A percentile compares a stretch with the other conserved stretches of the same genome.
Conservation (phyloP, 1,139 yeast genomes). For the Lodderomyces beijingensis region DNA sequence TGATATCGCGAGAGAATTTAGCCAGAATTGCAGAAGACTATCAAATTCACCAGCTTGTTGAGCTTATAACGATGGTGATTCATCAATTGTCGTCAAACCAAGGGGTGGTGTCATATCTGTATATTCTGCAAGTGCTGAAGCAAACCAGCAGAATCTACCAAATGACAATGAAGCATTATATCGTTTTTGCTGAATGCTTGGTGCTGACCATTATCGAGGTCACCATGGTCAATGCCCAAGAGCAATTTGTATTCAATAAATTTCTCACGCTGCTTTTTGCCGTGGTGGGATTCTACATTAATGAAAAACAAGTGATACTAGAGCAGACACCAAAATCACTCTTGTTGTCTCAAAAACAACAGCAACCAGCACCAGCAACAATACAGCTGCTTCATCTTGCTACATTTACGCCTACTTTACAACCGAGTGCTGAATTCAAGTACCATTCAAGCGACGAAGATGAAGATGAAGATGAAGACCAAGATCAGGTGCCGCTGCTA, state of each 20-base stretch:
- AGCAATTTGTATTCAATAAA: slow-evolving; percentile 13
- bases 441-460: too few relatives aligned
- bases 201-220: slow-evolving; percentile 13
- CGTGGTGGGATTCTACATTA: slow-evolving; percentile 12
- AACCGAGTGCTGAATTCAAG: too few relatives aligned
- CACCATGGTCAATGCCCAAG: slow-evolving; percentile 5
- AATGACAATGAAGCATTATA: slow-evolving; percentile 15
- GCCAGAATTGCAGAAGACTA: slow-evolving; percentile 14
- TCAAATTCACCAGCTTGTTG: slow-evolving; percentile 18
- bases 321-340: not conserved
- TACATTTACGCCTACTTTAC: too few relatives aligned
- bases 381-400: too few relatives aligned
- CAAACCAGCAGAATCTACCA: slow-evolving; percentile 19
- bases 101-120: too few relatives aligned
- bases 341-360: too few relatives aligned
- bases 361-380: too few relatives aligned
- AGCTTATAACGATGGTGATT: too few relatives aligned
- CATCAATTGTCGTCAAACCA: too few relatives aligned
- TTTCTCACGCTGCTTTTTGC: slow-evolving; percentile 18
- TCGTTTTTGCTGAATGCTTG: slow-evolving; percentile 21
- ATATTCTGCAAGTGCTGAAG: slow-evolving; percentile 13
- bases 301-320: slow-evolving; percentile 7
- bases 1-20: slow-evolving; percentile 6
- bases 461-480: too few relatives aligned
- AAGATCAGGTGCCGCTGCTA: too few relatives aligned